Percentiles rank a stretch among this genome's conserved stretches.
phyloP scores from a whole-genome alignment of 2,329 filamentous ascomycete genomes.

The Knufia fluminis region DNA sequence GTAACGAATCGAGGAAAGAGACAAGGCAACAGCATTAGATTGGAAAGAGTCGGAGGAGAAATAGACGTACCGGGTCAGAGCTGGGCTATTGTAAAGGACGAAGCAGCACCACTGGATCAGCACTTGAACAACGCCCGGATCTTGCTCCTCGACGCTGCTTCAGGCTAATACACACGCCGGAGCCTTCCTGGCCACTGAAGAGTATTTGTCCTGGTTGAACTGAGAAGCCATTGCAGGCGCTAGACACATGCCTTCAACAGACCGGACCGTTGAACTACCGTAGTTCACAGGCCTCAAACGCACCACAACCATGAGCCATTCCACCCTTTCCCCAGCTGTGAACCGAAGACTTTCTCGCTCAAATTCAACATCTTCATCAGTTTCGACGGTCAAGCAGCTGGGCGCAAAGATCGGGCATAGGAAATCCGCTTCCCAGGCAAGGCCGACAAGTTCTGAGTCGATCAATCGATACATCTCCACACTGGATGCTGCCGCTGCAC shows the following conservation, averaged over 20 bases:
- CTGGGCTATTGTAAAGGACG: too few species aligned
- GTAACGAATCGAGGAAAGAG: neutral
- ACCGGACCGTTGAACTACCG: neutral
- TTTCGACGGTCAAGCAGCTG: conserved; percentile 33
- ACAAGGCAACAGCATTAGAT: neutral
- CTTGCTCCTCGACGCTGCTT: too few species aligned
- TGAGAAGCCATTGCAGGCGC: neutral
- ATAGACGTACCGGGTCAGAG: neutral
- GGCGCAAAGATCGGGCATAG: conserved; percentile 24
- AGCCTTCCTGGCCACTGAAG: too few species aligned
- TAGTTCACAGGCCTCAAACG: neutral
- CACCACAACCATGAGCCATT: neutral
- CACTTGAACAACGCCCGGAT: too few species aligned
- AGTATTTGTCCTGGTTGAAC: too few species aligned
- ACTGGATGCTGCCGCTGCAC: neutral
- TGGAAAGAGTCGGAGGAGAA: neutral
- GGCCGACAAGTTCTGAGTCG: conserved; percentile 22
- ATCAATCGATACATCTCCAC: neutral
- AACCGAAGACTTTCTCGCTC: conserved; percentile 29
- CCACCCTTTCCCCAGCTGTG: neutral
- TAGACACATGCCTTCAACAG: neutral
- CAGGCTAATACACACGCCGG: too few species aligned
- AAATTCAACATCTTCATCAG: conserved; percentile 37
- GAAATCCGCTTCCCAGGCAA: conserved; percentile 20
- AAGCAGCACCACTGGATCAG: too few species aligned